Evolutionary conservation across 352 stramenopile species (phyloP), one percentile per base, ranked within the genome.

Genomic region (Globisporangium uncinulatum): DNA sequence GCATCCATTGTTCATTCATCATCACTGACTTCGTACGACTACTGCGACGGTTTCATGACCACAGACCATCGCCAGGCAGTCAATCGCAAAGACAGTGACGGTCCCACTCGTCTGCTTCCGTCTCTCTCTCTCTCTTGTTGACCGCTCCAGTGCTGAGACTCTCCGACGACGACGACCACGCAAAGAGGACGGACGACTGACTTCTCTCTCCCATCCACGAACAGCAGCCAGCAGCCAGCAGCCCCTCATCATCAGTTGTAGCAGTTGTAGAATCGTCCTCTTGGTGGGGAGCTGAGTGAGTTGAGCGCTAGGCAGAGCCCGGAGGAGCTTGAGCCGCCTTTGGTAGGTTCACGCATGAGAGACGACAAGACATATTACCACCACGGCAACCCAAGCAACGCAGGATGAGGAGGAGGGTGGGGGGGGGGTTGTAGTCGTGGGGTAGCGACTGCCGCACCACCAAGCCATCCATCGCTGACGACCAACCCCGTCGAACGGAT

Each of bases 251-350:
- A 63, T 63, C 57, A 57, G 47, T 41, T 51, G 24, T 36, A 58
- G 32, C 36, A 59, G 21, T 20, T 51, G 57, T 42, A 31, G 19
- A 31, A 56, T 48, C 57, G 48, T 63, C 57, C 42, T 42, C 43
- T 54, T 43, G 59, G 19, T 29, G 24, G 24, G 24, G 24, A 29
- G 24, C 24, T 29, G 24, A 29, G 29, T 49, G 48, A 51, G 41
- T 32, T 51, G 39, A 15, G 45, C 24, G 24, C 68, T 86, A 86
- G 54, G 76, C 75, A 39, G 69, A 69, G 58, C 76, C 76, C 65
- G 79, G 79, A n/a, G 74, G 79, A 67, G 69, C 76, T 78, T 85
- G 60, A 61, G 67, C 42, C 42, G 42, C 73, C 79, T 88, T 80
- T 64, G 46, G n/a, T 57, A 61, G 50, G 20, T 54, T 45, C 51